Base-by-base conservation (phyloP, 345 rosid genomes). In the Dipteronia sinensis region DNA sequence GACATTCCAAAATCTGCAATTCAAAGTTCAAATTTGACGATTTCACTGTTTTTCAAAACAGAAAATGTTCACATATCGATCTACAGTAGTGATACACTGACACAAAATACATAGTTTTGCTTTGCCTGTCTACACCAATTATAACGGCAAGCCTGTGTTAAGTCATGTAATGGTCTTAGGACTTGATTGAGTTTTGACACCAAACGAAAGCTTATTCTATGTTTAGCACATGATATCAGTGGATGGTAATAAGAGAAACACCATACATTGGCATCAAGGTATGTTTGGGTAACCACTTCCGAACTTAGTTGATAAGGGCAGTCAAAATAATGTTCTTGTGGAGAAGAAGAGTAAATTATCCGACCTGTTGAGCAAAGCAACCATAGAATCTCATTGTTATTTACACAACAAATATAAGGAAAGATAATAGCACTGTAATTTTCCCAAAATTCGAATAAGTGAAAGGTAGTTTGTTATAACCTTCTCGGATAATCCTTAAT, bases 221-320 rank as follows among this genome's bases (percentile, higher is more conserved):
- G 66, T 23, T 65, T 29, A 31, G 8, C 16, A 61, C 34, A 44
- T 17, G 7, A 20, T 25, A 61, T 13, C 10, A 34, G 34, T 20
- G 66, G 47, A 75, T n/a, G 71, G 31, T 22, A 68, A 40, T 40
- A 55, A 53, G 53, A 74, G 42, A 62, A 72, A 63, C 63, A 70
- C 16, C 82, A 71, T 91, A 95, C 97, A 92, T 85, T 76, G 69
- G 98, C 98, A 84, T 95, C 98, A 58, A 83, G 87, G 85, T 88
- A 90, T 11, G 98, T 93, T 85, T 93, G 98, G 72, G 93, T 82
- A 74, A 87, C 79, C 0, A 69, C 85, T 75, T 93, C 97, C 7
- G 97, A 95, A 88, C 98, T 95, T 69, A 92, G 79, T 73, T 95
- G 99, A 83, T 84, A 93, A 0, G 97, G 98, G 78, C 97, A 95